Evolutionary conservation across 306 rosid species (phyloP).

Genomic region (barrel medic (Medicago truncatula)): DNA sequence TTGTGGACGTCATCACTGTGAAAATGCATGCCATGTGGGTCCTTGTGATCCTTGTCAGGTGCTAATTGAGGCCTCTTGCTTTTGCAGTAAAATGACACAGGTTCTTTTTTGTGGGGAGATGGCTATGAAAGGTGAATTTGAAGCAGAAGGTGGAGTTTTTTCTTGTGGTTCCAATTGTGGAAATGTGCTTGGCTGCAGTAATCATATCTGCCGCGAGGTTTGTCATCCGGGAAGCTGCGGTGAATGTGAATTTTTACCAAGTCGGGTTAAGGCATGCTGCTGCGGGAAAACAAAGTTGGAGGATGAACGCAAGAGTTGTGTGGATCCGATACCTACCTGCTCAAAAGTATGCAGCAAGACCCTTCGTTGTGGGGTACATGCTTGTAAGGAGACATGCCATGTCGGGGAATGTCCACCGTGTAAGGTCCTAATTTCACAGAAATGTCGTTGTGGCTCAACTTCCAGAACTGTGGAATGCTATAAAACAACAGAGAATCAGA

Average conservation of each 20-base stretch:
- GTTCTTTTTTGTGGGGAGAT: conserved; percentile 76
- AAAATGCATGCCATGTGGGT: conserved; percentile 74
- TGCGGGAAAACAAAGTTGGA: conserved; percentile 85
- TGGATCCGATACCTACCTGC: conserved; percentile 89
- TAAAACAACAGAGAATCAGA: conserved; percentile 57
- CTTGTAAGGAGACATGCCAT: conserved; percentile 75
- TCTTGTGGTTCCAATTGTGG: conserved; percentile 72
- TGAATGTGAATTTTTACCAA: conserved; percentile 71
- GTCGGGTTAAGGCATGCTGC: conserved; percentile 69
- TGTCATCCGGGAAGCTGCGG: conserved; percentile 89
- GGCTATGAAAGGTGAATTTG: conserved; percentile 77
- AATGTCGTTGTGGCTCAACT: conserved; percentile 80
- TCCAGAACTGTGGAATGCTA: conserved; percentile 79
- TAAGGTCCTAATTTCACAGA: conserved; percentile 68
- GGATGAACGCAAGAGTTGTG: conserved; percentile 71
- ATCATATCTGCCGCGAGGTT: conserved; percentile 68
- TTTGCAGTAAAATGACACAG: conserved; percentile 66
- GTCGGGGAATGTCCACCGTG: conserved; percentile 84
- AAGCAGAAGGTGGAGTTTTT: conserved; percentile 72
- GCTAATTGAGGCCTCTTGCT: conserved; percentile 72
- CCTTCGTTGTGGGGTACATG: conserved; percentile 68
- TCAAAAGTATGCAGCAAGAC: conserved; percentile 66
- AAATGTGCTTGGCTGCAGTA: conserved; percentile 68
- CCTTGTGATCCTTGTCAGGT: conserved; percentile 85
- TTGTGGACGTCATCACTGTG: conserved; percentile 80